These are phyloP conservation scores for Ceratobasidium sp. DNA, from an alignment of 1,284 basidiomycete species.

Conservation along the genomic window DNA sequence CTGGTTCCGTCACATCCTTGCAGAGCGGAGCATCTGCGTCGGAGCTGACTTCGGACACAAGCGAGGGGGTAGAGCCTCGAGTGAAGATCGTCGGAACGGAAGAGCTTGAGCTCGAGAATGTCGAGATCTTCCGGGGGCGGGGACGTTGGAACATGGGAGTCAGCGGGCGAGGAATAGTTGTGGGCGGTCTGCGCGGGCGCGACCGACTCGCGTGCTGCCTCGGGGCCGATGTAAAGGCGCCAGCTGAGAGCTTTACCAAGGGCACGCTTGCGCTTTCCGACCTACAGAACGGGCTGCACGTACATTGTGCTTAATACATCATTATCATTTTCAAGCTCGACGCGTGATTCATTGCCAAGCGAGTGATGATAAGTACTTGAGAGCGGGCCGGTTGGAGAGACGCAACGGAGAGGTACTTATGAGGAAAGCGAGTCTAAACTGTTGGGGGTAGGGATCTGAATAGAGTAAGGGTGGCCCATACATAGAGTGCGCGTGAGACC, in stretches of 20 bases:
- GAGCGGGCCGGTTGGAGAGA: no score
- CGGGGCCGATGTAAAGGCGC: slow-evolving; percentile 82
- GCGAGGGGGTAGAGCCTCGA: slow-evolving; percentile 5
- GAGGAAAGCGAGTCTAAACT: no score
- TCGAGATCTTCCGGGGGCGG: neutral
- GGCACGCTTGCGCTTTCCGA: slow-evolving; percentile 83
- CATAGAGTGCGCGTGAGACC: no score
- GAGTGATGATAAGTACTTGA: no score
- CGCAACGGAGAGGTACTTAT: no score
- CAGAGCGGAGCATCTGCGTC: slow-evolving; percentile 1
- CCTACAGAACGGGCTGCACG: slow-evolving; percentile 52
- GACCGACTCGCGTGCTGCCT: slow-evolving; percentile 6
- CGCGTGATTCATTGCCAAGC: no score
- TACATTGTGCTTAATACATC: no score
- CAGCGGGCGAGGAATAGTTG: neutral
- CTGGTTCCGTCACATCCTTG: neutral
- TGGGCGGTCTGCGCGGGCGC: neutral
- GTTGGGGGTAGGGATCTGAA: no score
- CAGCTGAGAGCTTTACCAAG: slow-evolving; percentile 85
- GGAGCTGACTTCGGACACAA: slow-evolving; percentile 22
- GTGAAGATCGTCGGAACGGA: slow-evolving; percentile 2
- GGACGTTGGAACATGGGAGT: neutral
- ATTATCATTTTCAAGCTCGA: no score
- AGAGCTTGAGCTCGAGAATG: neutral
- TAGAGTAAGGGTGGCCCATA: no score